These are phyloP conservation scores for Penicillium brasilianum DNA, from an alignment of 2,329 filamentous ascomycete genomes.

Conservation along the genomic window DNA sequence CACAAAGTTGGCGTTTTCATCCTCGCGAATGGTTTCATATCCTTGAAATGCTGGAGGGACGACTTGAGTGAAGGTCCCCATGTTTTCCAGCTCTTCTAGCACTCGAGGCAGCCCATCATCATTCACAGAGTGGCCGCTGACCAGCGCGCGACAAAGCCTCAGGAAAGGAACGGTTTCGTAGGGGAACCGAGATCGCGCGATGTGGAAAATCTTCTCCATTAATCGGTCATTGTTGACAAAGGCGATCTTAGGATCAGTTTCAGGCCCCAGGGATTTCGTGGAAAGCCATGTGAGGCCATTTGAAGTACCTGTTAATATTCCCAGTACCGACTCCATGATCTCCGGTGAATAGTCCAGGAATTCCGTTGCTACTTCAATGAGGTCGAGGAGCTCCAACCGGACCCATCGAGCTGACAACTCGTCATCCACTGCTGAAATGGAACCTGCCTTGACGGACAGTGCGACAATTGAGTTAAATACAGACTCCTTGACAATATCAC, in stretches of 20 bases:
- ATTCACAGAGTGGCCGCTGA: slow-evolving; percentile 51
- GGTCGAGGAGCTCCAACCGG: slow-evolving; percentile 69
- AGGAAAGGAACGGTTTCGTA: slow-evolving; percentile 83
- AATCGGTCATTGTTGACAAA: slow-evolving; percentile 64
- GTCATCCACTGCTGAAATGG: slow-evolving; percentile 56
- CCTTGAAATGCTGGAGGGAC: slow-evolving; percentile 73
- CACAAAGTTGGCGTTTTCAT: slow-evolving; percentile 82
- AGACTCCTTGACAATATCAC: slow-evolving; percentile 51
- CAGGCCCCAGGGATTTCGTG: slow-evolving; percentile 23
- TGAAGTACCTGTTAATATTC: slow-evolving; percentile 61
- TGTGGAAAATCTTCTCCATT: slow-evolving; percentile 64
- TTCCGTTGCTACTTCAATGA: slow-evolving; percentile 70
- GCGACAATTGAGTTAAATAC: slow-evolving; percentile 56
- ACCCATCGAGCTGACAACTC: slow-evolving; percentile 65
- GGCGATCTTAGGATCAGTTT: slow-evolving; percentile 50
- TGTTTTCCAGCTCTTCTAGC: slow-evolving; percentile 68
- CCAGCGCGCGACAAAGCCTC: slow-evolving; percentile 70
- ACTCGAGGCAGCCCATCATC: slow-evolving; percentile 59
- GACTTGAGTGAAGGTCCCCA: slow-evolving; percentile 76
- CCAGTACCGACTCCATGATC: slow-evolving; percentile 68
- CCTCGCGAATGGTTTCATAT: slow-evolving; percentile 80
- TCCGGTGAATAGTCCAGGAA: slow-evolving; percentile 75
- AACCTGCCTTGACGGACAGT: slow-evolving; percentile 52
- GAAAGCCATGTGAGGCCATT: slow-evolving; percentile 27
- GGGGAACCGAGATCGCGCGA: slow-evolving; percentile 78